Conservation (phyloP, 169 alveolate genomes). For the Besnoitia besnoiti region DNA sequence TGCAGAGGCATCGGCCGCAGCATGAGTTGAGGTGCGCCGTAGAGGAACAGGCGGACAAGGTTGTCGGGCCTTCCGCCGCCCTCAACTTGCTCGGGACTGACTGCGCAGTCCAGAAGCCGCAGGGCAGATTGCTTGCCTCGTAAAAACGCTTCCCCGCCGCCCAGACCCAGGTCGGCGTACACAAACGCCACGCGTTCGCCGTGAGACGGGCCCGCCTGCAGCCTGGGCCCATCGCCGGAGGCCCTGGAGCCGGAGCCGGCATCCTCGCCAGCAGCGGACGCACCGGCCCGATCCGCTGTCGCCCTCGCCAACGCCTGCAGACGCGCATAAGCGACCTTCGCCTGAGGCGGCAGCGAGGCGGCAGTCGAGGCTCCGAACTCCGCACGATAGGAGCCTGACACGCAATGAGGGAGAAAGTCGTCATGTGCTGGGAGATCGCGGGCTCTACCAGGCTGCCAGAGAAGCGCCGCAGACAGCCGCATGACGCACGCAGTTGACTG, state of each 20-base stretch:
- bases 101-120: conserved; percentile 63
- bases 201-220: neutral
- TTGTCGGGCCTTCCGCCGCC: conserved; percentile 54
- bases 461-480: too few relatives aligned
- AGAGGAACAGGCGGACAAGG: neutral
- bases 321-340: conserved; percentile 63
- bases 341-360: conserved; percentile 66
- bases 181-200: conserved; percentile 41
- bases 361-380: conserved; percentile 67
- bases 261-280: neutral
- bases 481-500: too few relatives aligned
- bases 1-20: conserved; percentile 20
- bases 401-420: too few relatives aligned
- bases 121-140: neutral
- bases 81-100: conserved; percentile 58
- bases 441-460: too few relatives aligned
- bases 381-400: conserved; percentile 62
- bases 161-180: neutral
- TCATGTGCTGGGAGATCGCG: too few relatives aligned
- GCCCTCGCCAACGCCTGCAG: conserved; percentile 15
- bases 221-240: neutral
- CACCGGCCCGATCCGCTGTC: neutral
- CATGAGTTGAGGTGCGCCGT: neutral
- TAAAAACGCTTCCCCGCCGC: neutral
- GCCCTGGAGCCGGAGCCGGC: neutral